These are phyloP conservation scores for Leptographium procerum DNA, from an alignment of 2,329 filamentous ascomycete genomes.

Conservation along the genomic window DNA sequence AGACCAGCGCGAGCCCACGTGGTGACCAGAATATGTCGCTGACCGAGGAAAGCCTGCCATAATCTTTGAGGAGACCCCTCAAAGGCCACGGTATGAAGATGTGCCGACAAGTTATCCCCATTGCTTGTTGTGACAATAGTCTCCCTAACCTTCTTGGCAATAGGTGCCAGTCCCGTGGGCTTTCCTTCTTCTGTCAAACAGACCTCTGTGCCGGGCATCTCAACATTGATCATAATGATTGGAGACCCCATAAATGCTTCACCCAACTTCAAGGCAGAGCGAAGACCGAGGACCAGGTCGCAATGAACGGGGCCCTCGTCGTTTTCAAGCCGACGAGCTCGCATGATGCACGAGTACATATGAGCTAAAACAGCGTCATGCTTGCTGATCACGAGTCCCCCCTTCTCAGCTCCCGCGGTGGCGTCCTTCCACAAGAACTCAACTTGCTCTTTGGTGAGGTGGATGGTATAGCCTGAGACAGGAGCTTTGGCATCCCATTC, in stretches of 20 bases:
- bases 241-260: conserved; percentile 2
- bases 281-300: conserved; percentile 4
- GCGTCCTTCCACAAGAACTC: not conserved
- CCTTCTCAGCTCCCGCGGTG: not conserved
- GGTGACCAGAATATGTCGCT: conserved; percentile 4
- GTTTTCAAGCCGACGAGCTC: not conserved
- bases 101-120: conserved; percentile 1
- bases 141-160: not conserved
- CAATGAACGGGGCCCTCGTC: conserved; percentile 3
- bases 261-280: conserved; percentile 1
- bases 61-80: conserved; percentile 1
- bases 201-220: conserved; percentile 1
- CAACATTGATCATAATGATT: conserved; percentile 4
- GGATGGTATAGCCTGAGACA: conserved; percentile 1
- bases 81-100: conserved; percentile 6
- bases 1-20: conserved; percentile 5
- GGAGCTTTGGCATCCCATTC: conserved; percentile 3
- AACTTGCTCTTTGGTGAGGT: conserved; percentile 4
- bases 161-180: not conserved
- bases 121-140: not conserved
- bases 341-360: conserved; percentile 3
- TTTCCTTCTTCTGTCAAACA: not conserved
- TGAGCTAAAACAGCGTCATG: conserved; percentile 3
- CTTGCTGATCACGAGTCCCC: not conserved
- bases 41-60: conserved; percentile 6